Base-by-base conservation (phyloP, 495 filamentous ascomycete species). In the Podospora pseudoanserina region DNA sequence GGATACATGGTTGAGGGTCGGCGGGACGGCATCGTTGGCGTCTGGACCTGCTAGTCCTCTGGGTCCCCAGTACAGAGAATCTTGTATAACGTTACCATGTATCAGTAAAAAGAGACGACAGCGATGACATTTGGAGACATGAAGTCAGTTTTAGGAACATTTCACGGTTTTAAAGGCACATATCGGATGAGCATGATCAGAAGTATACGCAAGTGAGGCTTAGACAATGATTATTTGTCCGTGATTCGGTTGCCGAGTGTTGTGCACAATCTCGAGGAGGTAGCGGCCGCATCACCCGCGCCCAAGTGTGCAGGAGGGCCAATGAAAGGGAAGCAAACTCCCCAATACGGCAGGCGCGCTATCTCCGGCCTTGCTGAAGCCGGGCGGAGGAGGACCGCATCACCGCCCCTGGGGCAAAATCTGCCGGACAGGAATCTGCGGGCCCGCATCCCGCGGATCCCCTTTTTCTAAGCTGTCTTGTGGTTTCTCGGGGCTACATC, bases 1-100 rank as follows among this genome's bases (percentile, higher is more conserved):
- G 96, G 95, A 9, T 99, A 96, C 79, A 84, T 97, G 68, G 86
- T 95, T 23, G 96, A 97, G 77, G 95, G 95, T 27, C 87, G 96
- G 58, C 88, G 87, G 70, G 91, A 98, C 76, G 95, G 95, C 62
- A 82, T 92, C 64, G 89, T 98, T 23, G 95, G 92, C 20, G 91
- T 96, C 56, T 98, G 95, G 96, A 90, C 91, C 16, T 97, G 70
- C 32, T 69, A 44, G 44, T n/a, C 2, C 19, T 30, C 26, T 18
- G n/a, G 18, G 57, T 16, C 39, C 27, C 28, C 18, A 54, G 16
- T 49, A 49, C 15, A 49, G 39, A 49, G 39, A 11, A 49, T 65
- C 15, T 56, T 65, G 64, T 57, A 57, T 65, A 30, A 49, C 1
- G 39, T 49, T 49, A 49, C 39, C 39, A 49, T 49, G 39, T 49